phyloP scores from a whole-genome alignment of 768 basidiomycete genomes.

The Termitomyces sp. region DNA sequence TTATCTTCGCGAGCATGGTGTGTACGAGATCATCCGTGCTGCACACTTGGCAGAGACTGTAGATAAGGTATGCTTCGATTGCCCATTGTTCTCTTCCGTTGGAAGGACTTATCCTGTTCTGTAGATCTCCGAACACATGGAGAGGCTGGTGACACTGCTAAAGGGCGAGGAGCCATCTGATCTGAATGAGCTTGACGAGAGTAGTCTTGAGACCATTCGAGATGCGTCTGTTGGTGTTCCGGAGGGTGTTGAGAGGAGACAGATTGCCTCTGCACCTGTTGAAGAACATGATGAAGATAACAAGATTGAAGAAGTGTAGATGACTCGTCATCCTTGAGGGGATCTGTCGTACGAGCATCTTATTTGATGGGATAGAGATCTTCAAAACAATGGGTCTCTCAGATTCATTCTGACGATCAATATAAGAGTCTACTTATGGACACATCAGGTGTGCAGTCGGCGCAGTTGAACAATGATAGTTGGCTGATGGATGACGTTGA shows the following conservation, averaged over 20 bases:
- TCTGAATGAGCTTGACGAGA: conserved; percentile 29
- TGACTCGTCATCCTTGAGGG: not conserved
- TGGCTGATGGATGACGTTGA: not conserved
- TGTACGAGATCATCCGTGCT: conserved; percentile 79
- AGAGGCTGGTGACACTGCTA: conserved; percentile 82
- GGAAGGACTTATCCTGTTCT: not conserved
- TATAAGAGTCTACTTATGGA: not conserved
- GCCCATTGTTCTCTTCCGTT: not conserved
- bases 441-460: not conserved
- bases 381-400: too few relatives aligned
- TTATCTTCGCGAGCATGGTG: conserved; percentile 70
- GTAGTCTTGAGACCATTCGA: conserved; percentile 12
- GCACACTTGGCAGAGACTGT: conserved; percentile 75
- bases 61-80: conserved; percentile 52
- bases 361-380: not conserved
- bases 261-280: conserved; percentile 15
- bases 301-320: conserved; percentile 71
- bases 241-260: conserved; percentile 2
- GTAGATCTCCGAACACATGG: conserved; percentile 83
- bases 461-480: not conserved
- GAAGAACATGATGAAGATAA: conserved; percentile 62
- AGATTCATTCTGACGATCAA: too few relatives aligned
- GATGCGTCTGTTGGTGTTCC: conserved; percentile 18
- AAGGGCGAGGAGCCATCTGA: conserved; percentile 69
- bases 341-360: too few relatives aligned